Percentiles rank a stretch among this genome's conserved stretches.
Conservation (phyloP, 495 filamentous ascomycete genomes). For the Amphirosellinia nigrospora region DNA sequence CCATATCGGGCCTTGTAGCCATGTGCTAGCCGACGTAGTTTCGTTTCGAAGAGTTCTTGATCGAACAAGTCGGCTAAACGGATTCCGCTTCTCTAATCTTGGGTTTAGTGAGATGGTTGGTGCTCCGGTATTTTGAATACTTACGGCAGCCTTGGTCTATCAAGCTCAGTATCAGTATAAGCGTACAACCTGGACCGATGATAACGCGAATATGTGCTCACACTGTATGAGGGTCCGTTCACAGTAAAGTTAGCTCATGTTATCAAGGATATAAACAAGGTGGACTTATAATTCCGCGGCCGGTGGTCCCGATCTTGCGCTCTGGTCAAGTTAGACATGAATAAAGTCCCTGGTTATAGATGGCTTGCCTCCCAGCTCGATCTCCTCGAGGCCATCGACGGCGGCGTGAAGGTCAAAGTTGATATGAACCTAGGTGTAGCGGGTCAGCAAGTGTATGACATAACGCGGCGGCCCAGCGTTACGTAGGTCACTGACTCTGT, state of each 20-base stretch:
- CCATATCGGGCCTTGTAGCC: slow-evolving; percentile 77
- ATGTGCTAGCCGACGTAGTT: slow-evolving; percentile 66
- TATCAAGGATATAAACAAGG: slow-evolving; percentile 79
- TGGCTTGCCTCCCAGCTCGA: slow-evolving; percentile 62
- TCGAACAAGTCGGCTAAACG: slow-evolving; percentile 77
- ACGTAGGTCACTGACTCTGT: no score
- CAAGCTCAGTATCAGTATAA: no score
- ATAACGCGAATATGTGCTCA: no score
- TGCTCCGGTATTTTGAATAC: neutral
- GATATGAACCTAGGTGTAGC: no score
- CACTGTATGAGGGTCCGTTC: no score
- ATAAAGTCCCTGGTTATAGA: neutral
- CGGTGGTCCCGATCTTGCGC: slow-evolving; percentile 60
- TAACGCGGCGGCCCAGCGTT: no score
- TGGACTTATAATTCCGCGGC: slow-evolving; percentile 74
- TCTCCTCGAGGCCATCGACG: slow-evolving; percentile 83
- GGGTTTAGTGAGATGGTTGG: neutral
- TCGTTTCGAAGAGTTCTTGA: slow-evolving; percentile 67
- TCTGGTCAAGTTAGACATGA: no score
- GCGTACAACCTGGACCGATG: no score
- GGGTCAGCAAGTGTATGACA: no score
- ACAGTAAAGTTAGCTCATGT: no score
- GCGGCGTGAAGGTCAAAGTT: slow-evolving; percentile 80
- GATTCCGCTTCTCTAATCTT: slow-evolving; percentile 64
- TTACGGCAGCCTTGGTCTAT: slow-evolving; percentile 71